Conservation (phyloP, 345 rosid species). For the Linum lewisii region DNA sequence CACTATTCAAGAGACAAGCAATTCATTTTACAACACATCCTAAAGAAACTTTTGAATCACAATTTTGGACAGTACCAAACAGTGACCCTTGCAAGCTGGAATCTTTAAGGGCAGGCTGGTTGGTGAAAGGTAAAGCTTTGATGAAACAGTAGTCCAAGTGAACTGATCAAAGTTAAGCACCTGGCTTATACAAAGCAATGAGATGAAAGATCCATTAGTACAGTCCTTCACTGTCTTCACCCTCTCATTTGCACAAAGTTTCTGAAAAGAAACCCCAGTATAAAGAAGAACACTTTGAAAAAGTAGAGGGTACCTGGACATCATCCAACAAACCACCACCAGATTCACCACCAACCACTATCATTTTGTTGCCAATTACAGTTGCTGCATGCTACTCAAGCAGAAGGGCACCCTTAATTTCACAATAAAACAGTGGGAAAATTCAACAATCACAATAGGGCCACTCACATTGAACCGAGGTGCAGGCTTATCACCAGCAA, state of each 20-base stretch:
- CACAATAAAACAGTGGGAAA: too few relatives aligned
- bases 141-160: conserved; percentile 73
- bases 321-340: conserved; percentile 76
- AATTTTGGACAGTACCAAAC: conserved; percentile 88
- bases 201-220: too few relatives aligned
- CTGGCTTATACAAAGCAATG: conserved; percentile 20
- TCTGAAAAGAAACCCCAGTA: too few relatives aligned
- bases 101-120: conserved; percentile 92
- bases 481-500: conserved; percentile 65
- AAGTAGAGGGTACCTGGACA: conserved; percentile 52
- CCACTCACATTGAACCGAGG: conserved; percentile 79
- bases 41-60: too few relatives aligned
- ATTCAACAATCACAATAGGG: neutral
- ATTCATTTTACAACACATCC: too few relatives aligned
- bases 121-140: conserved; percentile 86
- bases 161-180: conserved; percentile 73
- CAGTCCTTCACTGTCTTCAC: too few relatives aligned
- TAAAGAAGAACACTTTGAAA: neutral
- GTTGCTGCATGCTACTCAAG: conserved; percentile 76
- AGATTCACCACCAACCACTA: conserved; percentile 93
- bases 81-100: conserved; percentile 94
- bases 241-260: too few relatives aligned
- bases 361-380: conserved; percentile 86
- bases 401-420: conserved; percentile 9
- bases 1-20: too few relatives aligned